A percentile compares a stretch with the other conserved stretches of the same genome.
These are phyloP conservation scores for Mollisiaceae sp. DNA, from an alignment of 2,329 filamentous ascomycete genomes.

Conservation along the genomic window DNA sequence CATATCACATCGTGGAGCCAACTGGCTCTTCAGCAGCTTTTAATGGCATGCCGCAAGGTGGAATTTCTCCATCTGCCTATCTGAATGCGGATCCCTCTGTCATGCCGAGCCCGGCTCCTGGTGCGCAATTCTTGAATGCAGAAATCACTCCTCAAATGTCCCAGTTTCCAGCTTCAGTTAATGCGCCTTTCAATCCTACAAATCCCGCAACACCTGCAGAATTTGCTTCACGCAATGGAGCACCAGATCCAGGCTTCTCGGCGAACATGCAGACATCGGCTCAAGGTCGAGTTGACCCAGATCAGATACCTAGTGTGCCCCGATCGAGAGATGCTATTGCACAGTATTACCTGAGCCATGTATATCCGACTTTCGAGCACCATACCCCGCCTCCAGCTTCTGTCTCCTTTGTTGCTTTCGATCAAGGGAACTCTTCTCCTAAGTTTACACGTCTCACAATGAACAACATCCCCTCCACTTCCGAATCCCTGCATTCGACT, in stretches of 20 bases:
- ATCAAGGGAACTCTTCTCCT: conserved; percentile 95
- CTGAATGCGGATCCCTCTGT: conserved; percentile 58
- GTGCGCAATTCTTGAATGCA: conserved; percentile 53
- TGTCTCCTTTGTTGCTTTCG: conserved; percentile 88
- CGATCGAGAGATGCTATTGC: conserved; percentile 81
- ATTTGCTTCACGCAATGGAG: conserved; percentile 52
- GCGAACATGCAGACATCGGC: conserved; percentile 64
- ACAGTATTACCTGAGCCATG: conserved; percentile 81
- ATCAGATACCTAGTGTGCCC: conserved; percentile 92
- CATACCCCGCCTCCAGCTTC: conserved; percentile 89
- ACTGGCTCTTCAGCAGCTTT: conserved; percentile 71
- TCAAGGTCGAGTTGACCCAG: conserved; percentile 80
- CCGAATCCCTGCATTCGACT: conserved; percentile 80
- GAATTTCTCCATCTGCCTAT: conserved; percentile 60
- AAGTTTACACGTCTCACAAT: conserved; percentile 91
- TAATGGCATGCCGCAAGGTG: conserved; percentile 68
- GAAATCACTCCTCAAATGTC: conserved; percentile 51
- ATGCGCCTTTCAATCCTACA: conserved; percentile 55
- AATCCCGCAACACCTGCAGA: conserved; percentile 50
- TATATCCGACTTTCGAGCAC: conserved; percentile 95
- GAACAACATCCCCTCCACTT: conserved; percentile 87
- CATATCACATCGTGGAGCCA: conserved; percentile 83
- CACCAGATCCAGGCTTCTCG: conserved; percentile 42
- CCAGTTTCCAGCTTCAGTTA: conserved; percentile 67
- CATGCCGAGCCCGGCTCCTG: conserved; percentile 44